Evolutionary conservation across 306 rosid genomes (phyloP).

Genomic region (Gastrolobium villosum): DNA sequence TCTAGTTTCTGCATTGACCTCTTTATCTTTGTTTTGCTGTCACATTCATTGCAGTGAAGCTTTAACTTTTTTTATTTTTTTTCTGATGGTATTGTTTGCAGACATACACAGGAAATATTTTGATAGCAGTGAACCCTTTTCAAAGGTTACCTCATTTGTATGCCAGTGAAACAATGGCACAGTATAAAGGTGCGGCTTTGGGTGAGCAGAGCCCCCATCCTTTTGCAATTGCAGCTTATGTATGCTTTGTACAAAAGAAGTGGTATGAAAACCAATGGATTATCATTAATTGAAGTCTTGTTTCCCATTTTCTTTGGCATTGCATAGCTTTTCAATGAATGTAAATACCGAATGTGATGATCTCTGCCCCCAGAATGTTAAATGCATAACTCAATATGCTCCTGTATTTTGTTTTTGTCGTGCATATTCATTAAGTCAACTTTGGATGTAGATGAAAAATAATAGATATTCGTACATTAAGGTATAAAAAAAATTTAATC

Average conservation of each 20-base stretch:
- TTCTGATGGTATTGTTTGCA: constrained; percentile 53
- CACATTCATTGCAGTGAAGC: constrained; percentile 18
- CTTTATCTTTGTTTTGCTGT: not conserved
- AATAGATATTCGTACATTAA: too few species aligned
- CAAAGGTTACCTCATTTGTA: constrained; percentile 87
- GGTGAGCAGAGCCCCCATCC: constrained; percentile 99
- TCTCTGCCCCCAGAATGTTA: not conserved
- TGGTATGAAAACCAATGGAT: constrained; percentile 25
- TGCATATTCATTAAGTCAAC: too few species aligned
- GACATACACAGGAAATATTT: constrained; percentile 96
- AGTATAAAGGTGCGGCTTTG: constrained; percentile 74
- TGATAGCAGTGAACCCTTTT: constrained; percentile 97
- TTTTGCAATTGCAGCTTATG: constrained; percentile 96
- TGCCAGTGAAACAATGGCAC: constrained; percentile 74
- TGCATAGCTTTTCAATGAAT: not conserved
- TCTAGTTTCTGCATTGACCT: not conserved
- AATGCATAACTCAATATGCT: not conserved
- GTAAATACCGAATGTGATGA: not conserved
- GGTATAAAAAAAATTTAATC: too few species aligned
- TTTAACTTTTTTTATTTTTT: constrained; percentile 47
- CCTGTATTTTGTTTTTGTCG: too few species aligned
- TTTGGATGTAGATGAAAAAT: too few species aligned
- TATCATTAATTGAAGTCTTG: not conserved
- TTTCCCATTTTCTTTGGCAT: constrained; percentile 7
- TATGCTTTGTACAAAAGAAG: too few species aligned